Base-by-base conservation (phyloP, 805 yeast species). In the Dipodascus albidus region DNA sequence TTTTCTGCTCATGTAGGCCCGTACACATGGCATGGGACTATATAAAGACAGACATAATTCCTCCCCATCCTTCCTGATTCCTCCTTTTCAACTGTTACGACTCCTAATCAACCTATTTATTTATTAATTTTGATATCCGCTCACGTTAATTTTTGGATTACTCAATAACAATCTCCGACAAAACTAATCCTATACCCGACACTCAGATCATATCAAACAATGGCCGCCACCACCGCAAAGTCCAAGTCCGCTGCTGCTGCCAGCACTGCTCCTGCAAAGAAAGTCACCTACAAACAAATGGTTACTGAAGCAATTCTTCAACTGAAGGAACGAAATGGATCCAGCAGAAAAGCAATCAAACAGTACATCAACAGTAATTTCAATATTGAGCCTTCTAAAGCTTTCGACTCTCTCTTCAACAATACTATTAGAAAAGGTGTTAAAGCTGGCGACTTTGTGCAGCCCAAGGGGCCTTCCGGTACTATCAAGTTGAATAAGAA, bases 381-480 rank as follows among this genome's bases (percentile, higher is more conserved):
- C 72, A 74, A 81, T 59, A 71, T 79, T 60, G 74, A 76, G 49
- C 74, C 85, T n/a, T 53, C 76, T 52, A 82, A 75, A 67, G 20
- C 44, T 19, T 87, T 87, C 64, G 95, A 87, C 67, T 70, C 82
- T 50, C 78, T 81, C 63, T 85, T 88, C 75, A 87, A 87, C 65
- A 55, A 60, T 23, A 93, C 96, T 23, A 74, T 87, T 63, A 82
- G 83, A 73, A 83, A 80, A 67, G 95, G 95, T 59, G 91, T 88
- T 56, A 80, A 77, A 57, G 67, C 80, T n/a, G 91, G 85, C 50
- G 84, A 79, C 52, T 85, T 87, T 59, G 67, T 76, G 49, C 95
- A 86, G 71, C 95, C 95, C 66, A 87, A 87, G 72, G 96, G 96
- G 50, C 83, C 96, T 19, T 82, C 95, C 11, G 96, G 95, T 50